Base-by-base conservation (phyloP, 2,329 filamentous ascomycete genomes). In the Nemania diffusa region DNA sequence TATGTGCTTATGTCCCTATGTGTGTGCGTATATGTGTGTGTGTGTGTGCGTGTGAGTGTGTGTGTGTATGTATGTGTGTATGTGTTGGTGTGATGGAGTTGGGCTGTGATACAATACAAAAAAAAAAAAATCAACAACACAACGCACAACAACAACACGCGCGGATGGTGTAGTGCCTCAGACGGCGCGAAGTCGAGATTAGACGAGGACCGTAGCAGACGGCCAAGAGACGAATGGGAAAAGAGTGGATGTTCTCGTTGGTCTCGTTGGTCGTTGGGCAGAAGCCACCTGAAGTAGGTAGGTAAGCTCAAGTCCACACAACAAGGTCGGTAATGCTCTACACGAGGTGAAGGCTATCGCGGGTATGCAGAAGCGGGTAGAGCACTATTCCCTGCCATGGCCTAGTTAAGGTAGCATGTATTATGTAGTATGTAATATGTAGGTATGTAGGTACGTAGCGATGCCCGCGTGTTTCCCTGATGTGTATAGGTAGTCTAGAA, bases 201-300 rank as follows among this genome's bases (percentile, higher is more conserved):
- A 51, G 50, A 67, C 68, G 46, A 61, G 53, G 52, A 29, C 32
- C 57, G 62, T 27, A 53, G 48, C 55, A 56, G 53, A 50, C n/a
- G 62, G 51, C 68, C 56, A 65, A 58, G 62, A 65, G 63, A 64
- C 63, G 69, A 69, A 69, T 71, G 60, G 51, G 58, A 65, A 53
- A 42, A 46, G 61, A 64, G 56, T 58, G 55, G 69, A 65, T 53
- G 60, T 70, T 40, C n/a, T n/a, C n/a, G n/a, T n/a, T n/a, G n/a
- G 57, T 58, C 59, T 37, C 34, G 17, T 46, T 7, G 8, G 22
- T 17, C 32, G 67, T 71, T 71, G 69, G 69, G 69, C 69, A 71
- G 61, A 67, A 68, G 44, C 61, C 64, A 70, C 67, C 69, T 69
- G 63, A 71, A 68, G 66, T 58, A 58, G 63, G 58, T 71, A 69